phyloP scores from a whole-genome alignment of 148 eudicot genomes.

The Fagopyrum esculentum region DNA sequence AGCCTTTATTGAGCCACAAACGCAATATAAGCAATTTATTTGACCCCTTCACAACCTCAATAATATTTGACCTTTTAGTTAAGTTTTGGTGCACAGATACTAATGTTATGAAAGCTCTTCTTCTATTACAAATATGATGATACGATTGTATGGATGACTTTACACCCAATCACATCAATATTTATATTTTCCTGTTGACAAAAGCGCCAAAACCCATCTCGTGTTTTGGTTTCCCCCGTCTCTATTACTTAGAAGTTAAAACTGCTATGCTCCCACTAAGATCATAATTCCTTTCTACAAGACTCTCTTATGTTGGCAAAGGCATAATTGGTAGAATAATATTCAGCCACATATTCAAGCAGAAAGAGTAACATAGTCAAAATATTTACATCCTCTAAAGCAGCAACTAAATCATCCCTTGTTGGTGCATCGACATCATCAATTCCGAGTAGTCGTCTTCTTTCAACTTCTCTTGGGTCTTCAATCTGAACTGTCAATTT shows the following conservation, averaged over 20 bases:
- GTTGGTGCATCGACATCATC: slow-evolving; percentile 86
- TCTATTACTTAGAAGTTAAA: background rate
- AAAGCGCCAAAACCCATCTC: background rate
- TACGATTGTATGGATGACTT: background rate
- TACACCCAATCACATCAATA: background rate
- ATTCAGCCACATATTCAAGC: background rate
- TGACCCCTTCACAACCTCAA: background rate
- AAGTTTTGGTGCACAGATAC: background rate
- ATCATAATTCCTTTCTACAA: background rate
- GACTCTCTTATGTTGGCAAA: background rate
- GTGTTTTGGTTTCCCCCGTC: background rate
- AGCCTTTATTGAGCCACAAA: background rate
- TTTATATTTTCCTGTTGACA: background rate
- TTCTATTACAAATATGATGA: background rate
- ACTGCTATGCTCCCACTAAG: background rate
- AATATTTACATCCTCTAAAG: slow-evolving; percentile 66
- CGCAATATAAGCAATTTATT: background rate
- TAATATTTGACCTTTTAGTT: background rate
- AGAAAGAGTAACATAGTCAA: background rate
- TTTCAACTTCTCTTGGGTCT: slow-evolving; percentile 87
- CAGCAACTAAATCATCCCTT: slow-evolving; percentile 76
- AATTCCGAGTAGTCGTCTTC: slow-evolving; percentile 77
- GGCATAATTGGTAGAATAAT: background rate
- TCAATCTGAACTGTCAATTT: slow-evolving; percentile 84
- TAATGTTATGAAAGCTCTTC: background rate